Evolutionary conservation across 306 rosid species (phyloP), one percentile per base, ranked within the genome.

Genomic region (Biancaea sappan): DNA sequence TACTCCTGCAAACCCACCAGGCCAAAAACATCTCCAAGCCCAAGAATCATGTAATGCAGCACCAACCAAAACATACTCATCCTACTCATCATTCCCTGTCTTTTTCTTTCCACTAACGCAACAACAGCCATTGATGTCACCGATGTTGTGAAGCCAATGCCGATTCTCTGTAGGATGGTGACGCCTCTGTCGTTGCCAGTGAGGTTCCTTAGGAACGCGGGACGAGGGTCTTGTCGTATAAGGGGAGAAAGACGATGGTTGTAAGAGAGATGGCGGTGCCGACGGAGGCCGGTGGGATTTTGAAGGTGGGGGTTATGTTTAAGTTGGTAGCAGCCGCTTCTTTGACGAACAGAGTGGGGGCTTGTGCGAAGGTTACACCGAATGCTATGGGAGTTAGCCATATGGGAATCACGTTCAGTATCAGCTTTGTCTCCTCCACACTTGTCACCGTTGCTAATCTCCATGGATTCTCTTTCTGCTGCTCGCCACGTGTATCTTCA

Each of bases 341-440:
- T 66, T 84, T 84, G 18, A 84, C 66, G 47, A 84, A 84, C 50
- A 84, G 77, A 21, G 88, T 80, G n/a, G n/a, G n/a, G 4, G 50
- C 54, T 44, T 81, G 85, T 43, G 85, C 79, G 9, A 81, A 4
- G 29, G 66, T 48, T 34, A 84, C 15, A 35, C 85, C 88, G 35
- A 21, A 6, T 34, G 76, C 26, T 74, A 84, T 22, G 26, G 85
- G 69, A 34, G 82, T 69, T 29, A 84, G 69, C 88, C 88, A 84
- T 81, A 81, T 78, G 0, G 88, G 88, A 63, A 84, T 8, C 43
- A 78, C 6, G 28, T 65, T 81, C 14, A 84, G 31, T 28, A 81
- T 19, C 7, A 84, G 88, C 75, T 81, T 84, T 22, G 88, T 71
- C 26, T 84, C 88, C 51, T 81, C 88, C 26, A 81, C 88, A 60